A percentile compares a stretch with the other conserved stretches of the same genome.
Evolutionary conservation across 495 filamentous ascomycete genomes (phyloP).

Genomic region (Aspergillus wentii): DNA sequence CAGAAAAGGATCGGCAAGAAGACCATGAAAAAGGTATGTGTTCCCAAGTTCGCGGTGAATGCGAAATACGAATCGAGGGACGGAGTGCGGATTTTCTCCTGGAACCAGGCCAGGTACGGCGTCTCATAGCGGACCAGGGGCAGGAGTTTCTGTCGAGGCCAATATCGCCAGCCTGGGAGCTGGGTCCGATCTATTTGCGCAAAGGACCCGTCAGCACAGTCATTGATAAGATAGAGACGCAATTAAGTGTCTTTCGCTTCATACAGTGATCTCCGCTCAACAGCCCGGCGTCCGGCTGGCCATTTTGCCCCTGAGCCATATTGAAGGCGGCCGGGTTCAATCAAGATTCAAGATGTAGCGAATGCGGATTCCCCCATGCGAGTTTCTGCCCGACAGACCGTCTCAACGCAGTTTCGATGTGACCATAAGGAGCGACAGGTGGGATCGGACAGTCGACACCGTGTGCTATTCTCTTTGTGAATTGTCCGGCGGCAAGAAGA

Average conservation of each 20-base stretch:
- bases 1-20: slow-evolving; percentile 90
- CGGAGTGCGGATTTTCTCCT: slow-evolving; percentile 71
- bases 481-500: too few relatives aligned
- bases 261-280: slow-evolving; percentile 73
- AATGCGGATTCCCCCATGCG: slow-evolving; percentile 14
- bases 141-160: slow-evolving; percentile 71
- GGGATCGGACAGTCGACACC: too few relatives aligned
- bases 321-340: slow-evolving; percentile 23
- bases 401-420: slow-evolving; percentile 1
- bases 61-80: slow-evolving; percentile 93
- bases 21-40: slow-evolving; percentile 98
- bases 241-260: slow-evolving; percentile 12
- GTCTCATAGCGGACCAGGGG: slow-evolving; percentile 93
- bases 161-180: slow-evolving; percentile 86
- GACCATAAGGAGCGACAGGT: too few relatives aligned
- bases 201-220: slow-evolving; percentile 5
- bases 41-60: slow-evolving; percentile 92
- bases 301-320: slow-evolving; percentile 31
- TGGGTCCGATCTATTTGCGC: slow-evolving; percentile 63
- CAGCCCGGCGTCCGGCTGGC: slow-evolving; percentile 64
- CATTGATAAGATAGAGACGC: slow-evolving; percentile 1
- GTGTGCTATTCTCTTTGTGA: too few relatives aligned
- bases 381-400: slow-evolving; percentile 4
- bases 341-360: slow-evolving; percentile 10
- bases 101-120: slow-evolving; percentile 81